Percentiles rank a stretch among this genome's conserved stretches.
Conservation (phyloP, 2,329 filamentous ascomycete genomes). For the Pseudofabraea citricarpa region DNA sequence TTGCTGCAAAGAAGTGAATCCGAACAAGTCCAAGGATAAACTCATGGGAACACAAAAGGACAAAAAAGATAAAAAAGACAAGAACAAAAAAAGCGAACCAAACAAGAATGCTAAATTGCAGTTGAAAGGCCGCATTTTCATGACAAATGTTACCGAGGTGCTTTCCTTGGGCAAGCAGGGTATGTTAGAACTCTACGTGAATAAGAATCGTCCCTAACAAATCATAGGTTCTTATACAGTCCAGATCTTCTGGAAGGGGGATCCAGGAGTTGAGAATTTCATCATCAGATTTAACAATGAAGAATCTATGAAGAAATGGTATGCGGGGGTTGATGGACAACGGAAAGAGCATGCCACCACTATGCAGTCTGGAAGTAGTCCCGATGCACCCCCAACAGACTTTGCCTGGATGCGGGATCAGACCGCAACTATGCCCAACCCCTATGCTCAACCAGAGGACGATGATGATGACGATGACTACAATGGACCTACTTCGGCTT, state of each 20-base stretch:
- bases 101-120: slow-evolving; percentile 72
- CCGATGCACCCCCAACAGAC: slow-evolving; percentile 44
- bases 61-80: slow-evolving; percentile 67
- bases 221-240: slow-evolving; percentile 79
- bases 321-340: slow-evolving; percentile 71
- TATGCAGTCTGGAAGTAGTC: slow-evolving; percentile 42
- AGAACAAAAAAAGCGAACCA: slow-evolving; percentile 69
- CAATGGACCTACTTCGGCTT: slow-evolving; percentile 26
- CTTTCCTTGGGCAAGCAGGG: slow-evolving; percentile 82
- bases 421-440: slow-evolving; percentile 68
- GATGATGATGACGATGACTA: slow-evolving; percentile 56
- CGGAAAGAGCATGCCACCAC: slow-evolving; percentile 56
- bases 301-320: slow-evolving; percentile 91
- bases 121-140: slow-evolving; percentile 95
- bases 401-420: slow-evolving; percentile 77
- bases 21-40: slow-evolving; percentile 76
- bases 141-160: slow-evolving; percentile 98
- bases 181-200: too few relatives aligned
- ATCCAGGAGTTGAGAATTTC: slow-evolving; percentile 93
- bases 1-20: slow-evolving; percentile 92
- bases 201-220: slow-evolving; percentile 26
- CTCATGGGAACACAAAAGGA: slow-evolving; percentile 62
- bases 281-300: slow-evolving; percentile 91
- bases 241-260: slow-evolving; percentile 98
- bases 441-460: slow-evolving; percentile 64